Conservation (phyloP, 768 basidiomycete species). For the Suillus subaureus region DNA sequence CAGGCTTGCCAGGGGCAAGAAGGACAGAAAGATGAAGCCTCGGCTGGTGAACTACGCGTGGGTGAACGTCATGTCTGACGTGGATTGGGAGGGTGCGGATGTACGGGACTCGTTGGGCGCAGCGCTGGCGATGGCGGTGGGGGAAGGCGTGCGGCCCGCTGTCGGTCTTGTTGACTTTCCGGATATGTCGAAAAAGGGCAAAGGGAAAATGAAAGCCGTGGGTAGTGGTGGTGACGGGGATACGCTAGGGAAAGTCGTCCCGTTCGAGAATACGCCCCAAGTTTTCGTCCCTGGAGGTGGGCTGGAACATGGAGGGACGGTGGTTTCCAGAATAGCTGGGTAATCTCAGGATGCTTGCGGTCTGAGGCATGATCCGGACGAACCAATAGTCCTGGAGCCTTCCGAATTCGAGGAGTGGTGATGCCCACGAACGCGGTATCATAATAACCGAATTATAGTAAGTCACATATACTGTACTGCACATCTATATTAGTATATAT, state of each 20-base stretch:
- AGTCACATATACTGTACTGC: no score
- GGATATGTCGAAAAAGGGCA: constrained; percentile 16
- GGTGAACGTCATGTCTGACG: constrained; percentile 79
- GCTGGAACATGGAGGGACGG: constrained; percentile 35
- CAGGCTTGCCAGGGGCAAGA: constrained; percentile 25
- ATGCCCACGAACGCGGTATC: no score
- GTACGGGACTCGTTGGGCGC: constrained; percentile 54
- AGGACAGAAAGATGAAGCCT: constrained; percentile 35
- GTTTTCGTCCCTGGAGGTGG: constrained; percentile 30
- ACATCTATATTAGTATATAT: no score
- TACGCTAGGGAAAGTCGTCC: constrained; percentile 29
- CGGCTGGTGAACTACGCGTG: constrained; percentile 74
- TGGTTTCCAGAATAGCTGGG: constrained; percentile 38
- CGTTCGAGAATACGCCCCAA: constrained; percentile 39
- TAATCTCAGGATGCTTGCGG: constrained; percentile 12
- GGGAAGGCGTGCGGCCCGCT: constrained; percentile 33
- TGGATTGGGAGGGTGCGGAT: constrained; percentile 83
- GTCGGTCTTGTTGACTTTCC: constrained; percentile 26
- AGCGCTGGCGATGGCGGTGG: constrained; percentile 40
- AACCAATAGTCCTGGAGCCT: no score
- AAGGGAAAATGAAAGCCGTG: constrained; percentile 30
- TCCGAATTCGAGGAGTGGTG: no score
- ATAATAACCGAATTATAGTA: no score
- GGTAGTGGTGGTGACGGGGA: constrained; percentile 16
- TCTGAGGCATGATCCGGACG: no score